Base-by-base conservation (phyloP, 305 asterid species). In the Solanum hybrid region DNA sequence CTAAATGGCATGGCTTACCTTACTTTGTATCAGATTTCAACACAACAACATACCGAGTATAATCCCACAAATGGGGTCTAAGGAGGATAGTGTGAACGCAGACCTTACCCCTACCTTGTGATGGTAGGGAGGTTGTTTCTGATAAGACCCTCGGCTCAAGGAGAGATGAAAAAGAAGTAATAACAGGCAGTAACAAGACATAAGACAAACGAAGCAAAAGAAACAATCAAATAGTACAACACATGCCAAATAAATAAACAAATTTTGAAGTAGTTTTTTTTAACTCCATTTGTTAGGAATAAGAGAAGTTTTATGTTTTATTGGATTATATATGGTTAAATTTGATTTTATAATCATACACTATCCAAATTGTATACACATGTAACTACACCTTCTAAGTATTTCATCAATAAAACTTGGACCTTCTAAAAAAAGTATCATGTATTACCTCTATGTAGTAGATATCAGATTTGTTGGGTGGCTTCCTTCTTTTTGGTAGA, bases 391-490 rank as follows among this genome's bases (percentile, higher is more conserved):
- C 7, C 7, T 64, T 22, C 73, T n/a, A 22, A n/a, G 73, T 64
- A 64, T n/a, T 64, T 64, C 29, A 64, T 64, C 73, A 2, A n/a
- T 69, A 69, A 69, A 24, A 69, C 76, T n/a, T 69, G 0, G 76
- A 24, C 36, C 22, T 12, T 60, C 0, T 22, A 60, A 60, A 22
- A 38, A 75, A 31, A 15, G 2, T 0, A 31, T 31, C 11, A 75
- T 75, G 11, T 75, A 75, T 91, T 91, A 97, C 99, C 97, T 96
- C 97, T 60, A 97, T 91, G 91, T 95, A 96, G 89, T 94, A 89
- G 89, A 93, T 91, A 64, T 93, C 95, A 32, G 95, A 94, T 90
- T 88, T 93, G 82, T 88, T 90, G 77, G 86, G 91, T 86, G 91
- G 92, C 86, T 76, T 91, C 87, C 89, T 94, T 90, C 92, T 92